Evolutionary conservation across 2,329 filamentous ascomycete species (phyloP), one percentile per base, ranked within the genome.

Genomic region (Aphanocladium album): DNA sequence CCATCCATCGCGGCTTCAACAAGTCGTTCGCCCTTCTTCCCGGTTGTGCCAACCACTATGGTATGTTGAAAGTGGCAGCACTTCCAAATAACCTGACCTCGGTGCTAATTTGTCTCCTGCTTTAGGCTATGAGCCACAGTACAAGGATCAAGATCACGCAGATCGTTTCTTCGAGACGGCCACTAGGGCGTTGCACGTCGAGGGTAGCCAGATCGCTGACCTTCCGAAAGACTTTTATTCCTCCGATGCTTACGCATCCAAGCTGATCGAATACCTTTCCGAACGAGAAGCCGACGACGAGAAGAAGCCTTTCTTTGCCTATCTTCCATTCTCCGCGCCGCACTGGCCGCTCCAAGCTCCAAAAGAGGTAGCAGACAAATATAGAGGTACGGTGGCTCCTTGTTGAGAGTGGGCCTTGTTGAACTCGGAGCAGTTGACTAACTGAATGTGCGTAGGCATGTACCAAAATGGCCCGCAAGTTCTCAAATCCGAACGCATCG

Each of bases 341-440:
- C 84, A 87, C 64, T 87, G 84, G 84, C 84, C 84, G 1, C 71
- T 87, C 7, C 84, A 87, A 65, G 83, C 83, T 0, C 83, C 83
- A 0, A 70, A 74, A 55, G 78, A 84, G 62, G 79, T 80, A 58
- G 79, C 83, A 47, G 74, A 77, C 19, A 82, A 84, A 64, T 87
- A 87, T 69, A 77, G 76, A 16, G 83, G 84, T 19, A 51, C 2
- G 33, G 16, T 3, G 1, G 35, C 12, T 21, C 19, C 2, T 7
- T 5, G 3, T 12, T n/a, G 2, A n/a, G 12, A 19, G 7, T 3
- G 33, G 16, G 5, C 17, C n/a, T 16, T 37, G 30, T 16, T 4
- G 21, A 6, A 11, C 9, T 25, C 14, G 33, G 5, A 19, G 6
- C 11, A 5, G 7, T 9, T 39, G 21, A n/a, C n/a, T 57, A 25